These are phyloP conservation scores for Blastobotrys terrestris DNA, from an alignment of 805 yeast species.

Conservation along the genomic window DNA sequence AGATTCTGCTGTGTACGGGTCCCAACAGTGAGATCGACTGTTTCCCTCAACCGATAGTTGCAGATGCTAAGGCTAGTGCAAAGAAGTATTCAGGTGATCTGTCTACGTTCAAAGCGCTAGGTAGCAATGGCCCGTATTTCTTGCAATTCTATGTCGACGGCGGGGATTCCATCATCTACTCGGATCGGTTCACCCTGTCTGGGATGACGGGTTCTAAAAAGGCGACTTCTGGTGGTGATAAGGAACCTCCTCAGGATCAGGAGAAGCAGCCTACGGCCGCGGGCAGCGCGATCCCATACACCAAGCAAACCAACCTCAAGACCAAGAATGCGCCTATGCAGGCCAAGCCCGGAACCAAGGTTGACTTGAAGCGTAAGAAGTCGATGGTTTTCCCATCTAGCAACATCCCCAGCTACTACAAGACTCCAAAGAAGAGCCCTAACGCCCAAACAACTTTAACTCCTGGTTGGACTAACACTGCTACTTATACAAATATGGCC, in stretches of 20 bases:
- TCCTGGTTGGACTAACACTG: constrained; percentile 75
- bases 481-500: constrained; percentile 63
- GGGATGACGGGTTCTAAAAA: constrained; percentile 60
- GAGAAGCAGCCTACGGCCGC: constrained; percentile 32
- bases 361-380: constrained; percentile 50
- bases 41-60: constrained; percentile 26
- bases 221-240: constrained; percentile 45
- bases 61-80: constrained; percentile 24
- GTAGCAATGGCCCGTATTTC: constrained; percentile 62
- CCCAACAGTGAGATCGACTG: constrained; percentile 43
- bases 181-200: constrained; percentile 55
- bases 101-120: constrained; percentile 37
- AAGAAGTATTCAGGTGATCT: constrained; percentile 32
- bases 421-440: constrained; percentile 42
- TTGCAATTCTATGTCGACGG: constrained; percentile 59
- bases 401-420: constrained; percentile 50
- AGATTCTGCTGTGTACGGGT: constrained; percentile 66
- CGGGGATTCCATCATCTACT: constrained; percentile 51
- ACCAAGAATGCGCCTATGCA: constrained; percentile 92
- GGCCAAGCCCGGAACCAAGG: constrained; percentile 66
- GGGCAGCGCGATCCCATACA: constrained; percentile 51
- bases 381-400: constrained; percentile 61
- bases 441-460: constrained; percentile 58
- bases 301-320: constrained; percentile 61
- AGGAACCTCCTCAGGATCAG: constrained; percentile 37